A percentile compares a stretch with the other conserved stretches of the same genome.
phyloP scores from a whole-genome alignment of 1,139 yeast genomes.

The Hemisphaericaspora lyxosophila region DNA sequence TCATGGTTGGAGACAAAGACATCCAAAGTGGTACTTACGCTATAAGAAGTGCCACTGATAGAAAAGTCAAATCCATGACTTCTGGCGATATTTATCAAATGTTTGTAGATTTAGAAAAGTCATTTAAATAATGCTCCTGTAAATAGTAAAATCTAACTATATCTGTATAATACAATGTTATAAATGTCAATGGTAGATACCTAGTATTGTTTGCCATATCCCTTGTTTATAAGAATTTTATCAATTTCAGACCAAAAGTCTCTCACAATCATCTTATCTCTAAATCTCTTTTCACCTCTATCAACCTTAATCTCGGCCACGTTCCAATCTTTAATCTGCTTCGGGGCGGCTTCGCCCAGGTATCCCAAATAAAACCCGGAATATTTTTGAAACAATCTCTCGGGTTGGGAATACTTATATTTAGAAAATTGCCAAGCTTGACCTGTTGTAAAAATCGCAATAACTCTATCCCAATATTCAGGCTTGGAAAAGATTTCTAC shows the following conservation, averaged over 20 bases:
- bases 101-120: constrained; percentile 53
- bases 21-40: constrained; percentile 60
- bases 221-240: constrained; percentile 51
- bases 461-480: constrained; percentile 96
- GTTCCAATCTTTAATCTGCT: constrained; percentile 81
- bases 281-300: constrained; percentile 74
- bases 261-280: constrained; percentile 84
- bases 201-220: constrained; percentile 30
- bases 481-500: constrained; percentile 89
- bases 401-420: constrained; percentile 82
- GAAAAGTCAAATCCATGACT: constrained; percentile 46
- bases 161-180: neutral
- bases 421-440: constrained; percentile 95
- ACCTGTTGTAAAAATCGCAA: constrained; percentile 94
- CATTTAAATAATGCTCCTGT: constrained; percentile 25
- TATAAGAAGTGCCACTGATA: constrained; percentile 59
- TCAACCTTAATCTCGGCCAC: constrained; percentile 77
- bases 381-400: constrained; percentile 74
- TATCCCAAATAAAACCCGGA: constrained; percentile 80
- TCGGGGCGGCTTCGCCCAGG: constrained; percentile 78
- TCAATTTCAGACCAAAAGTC: constrained; percentile 80
- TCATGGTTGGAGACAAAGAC: constrained; percentile 88
- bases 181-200: neutral
- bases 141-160: constrained; percentile 5
- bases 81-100: constrained; percentile 47